Evolutionary conservation across 2,329 filamentous ascomycete genomes (phyloP).

Genomic region (Pseudogymnoascus sp.): DNA sequence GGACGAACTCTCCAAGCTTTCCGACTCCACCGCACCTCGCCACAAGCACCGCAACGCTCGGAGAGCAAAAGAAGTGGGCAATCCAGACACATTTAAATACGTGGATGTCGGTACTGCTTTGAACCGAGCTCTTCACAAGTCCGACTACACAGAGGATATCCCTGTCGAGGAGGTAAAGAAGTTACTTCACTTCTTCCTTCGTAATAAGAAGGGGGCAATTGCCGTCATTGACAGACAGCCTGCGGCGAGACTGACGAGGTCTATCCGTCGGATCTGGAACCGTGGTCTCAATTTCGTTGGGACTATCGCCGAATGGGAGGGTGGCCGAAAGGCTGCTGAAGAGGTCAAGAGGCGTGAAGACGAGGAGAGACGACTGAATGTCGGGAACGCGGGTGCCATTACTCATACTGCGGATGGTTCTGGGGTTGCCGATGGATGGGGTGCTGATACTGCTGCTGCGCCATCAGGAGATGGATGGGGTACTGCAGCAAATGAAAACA

Average conservation of each 20-base stretch:
- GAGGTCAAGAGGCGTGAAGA: background rate
- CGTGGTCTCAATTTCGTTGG: background rate
- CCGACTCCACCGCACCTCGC: background rate
- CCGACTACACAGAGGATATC: background rate
- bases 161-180: background rate
- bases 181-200: background rate
- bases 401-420: background rate
- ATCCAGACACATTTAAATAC: background rate
- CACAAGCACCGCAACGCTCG: background rate
- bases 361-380: background rate
- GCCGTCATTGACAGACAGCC: background rate
- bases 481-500: background rate
- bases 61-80: background rate
- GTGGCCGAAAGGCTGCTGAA: background rate
- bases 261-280: background rate
- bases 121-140: background rate
- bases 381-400: background rate
- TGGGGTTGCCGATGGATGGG: background rate
- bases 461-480: background rate
- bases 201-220: background rate
- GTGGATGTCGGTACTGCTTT: background rate
- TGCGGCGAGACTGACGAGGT: background rate
- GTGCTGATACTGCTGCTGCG: background rate
- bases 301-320: background rate
- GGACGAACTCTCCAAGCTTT: background rate